Base-by-base conservation (phyloP, 805 yeast genomes). In the Metschnikowia amazonensis region DNA sequence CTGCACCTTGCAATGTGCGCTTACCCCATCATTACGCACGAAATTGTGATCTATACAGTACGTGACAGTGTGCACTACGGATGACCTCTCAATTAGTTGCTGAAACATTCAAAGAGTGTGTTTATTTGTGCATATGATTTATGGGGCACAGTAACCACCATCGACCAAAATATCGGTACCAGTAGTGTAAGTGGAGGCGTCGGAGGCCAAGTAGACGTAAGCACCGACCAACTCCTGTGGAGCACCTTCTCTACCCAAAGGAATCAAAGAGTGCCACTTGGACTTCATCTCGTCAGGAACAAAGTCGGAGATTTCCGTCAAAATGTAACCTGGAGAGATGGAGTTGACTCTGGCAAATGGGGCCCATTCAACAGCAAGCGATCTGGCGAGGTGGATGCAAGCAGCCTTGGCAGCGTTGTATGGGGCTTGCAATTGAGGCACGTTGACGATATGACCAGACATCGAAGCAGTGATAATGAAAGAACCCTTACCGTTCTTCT, bases 391-490 rank as follows among this genome's bases (percentile, higher is more conserved):
- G 57, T 71, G 76, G 30, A 68, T 57, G 36, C 67, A 64, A 2
- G 71, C 76, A 36, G 76, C 76, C 60, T 72, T 72, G 47, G 72
- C 74, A 20, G 76, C 75, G 54, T 72, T 72, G 58, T 72, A 72
- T 28, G 76, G 74, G 18, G 75, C 73, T 53, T 72, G 76, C 48
- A 65, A 51, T 53, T 72, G 75, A 3, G 76, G 76, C 34, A 70
- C 66, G 52, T 72, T 72, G 43, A 66, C 75, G 53, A 72, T 70
- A 57, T 69, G 74, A n/a, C 75, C 76, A 9, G 74, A 68, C 72
- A 72, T 72, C 18, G 75, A 70, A 4, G 76, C 74, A 16, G 76
- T 72, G 49, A 70, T 59, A 45, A 72, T 66, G 48, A 72, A 63
- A 7, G 75, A 69, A n/a, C 75, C 75, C 48, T 57, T 59, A 14